phyloP scores from a whole-genome alignment of 257 asterid genomes.

The Rubia yunnanensis region DNA sequence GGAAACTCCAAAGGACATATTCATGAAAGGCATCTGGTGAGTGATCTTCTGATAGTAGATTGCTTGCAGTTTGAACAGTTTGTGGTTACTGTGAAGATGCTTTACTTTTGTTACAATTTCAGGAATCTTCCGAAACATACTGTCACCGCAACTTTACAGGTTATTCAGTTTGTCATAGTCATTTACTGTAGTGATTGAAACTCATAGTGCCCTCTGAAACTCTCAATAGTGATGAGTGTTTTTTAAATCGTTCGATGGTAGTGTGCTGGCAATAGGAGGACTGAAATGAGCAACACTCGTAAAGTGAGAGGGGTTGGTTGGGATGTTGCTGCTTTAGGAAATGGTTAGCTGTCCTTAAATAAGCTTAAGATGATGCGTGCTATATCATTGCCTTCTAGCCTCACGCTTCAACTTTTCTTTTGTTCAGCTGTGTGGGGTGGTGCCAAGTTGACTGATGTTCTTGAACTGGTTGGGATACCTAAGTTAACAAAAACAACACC shows the following conservation, averaged over 20 bases:
- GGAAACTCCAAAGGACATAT: constrained; percentile 38
- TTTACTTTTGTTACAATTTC: constrained; percentile 18
- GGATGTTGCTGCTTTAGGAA: constrained; percentile 88
- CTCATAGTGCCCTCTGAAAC: neutral
- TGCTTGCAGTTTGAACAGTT: neutral
- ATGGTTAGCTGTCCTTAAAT: constrained; percentile 49
- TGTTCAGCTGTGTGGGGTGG: constrained; percentile 92
- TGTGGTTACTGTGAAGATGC: constrained; percentile 2
- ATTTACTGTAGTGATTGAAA: neutral
- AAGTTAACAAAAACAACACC: constrained; percentile 46
- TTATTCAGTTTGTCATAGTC: constrained; percentile 1
- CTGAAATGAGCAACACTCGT: constrained; percentile 83
- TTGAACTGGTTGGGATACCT: constrained; percentile 70
- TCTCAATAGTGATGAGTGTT: neutral
- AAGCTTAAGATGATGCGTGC: neutral
- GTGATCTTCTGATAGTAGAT: constrained; percentile 14
- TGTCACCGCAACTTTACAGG: constrained; percentile 92
- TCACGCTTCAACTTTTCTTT: constrained; percentile 12
- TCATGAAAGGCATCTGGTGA: constrained; percentile 83
- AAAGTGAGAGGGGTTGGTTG: constrained; percentile 95
- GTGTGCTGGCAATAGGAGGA: constrained; percentile 99
- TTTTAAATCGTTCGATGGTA: constrained; percentile 12
- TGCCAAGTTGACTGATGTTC: constrained; percentile 88
- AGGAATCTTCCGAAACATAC: constrained; percentile 79
- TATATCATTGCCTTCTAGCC: neutral